Evolutionary conservation across 1,139 yeast species (phyloP).

Genomic region (Groenewaldozyma auringiensis): DNA sequence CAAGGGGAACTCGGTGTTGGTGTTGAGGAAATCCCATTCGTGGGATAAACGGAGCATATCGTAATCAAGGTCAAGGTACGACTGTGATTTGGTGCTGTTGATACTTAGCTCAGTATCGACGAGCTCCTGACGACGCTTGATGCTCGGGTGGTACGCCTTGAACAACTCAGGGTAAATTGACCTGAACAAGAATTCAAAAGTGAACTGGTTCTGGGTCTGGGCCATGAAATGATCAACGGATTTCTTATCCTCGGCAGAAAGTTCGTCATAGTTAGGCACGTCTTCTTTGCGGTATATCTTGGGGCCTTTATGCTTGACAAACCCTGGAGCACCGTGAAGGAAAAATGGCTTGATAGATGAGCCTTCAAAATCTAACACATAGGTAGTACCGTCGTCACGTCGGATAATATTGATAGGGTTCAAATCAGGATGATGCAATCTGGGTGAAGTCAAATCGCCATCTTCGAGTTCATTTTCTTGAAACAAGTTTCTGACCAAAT

Average conservation of each 20-base stretch:
- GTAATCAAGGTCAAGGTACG: slow-evolving; percentile 63
- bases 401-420: slow-evolving; percentile 79
- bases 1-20: slow-evolving; percentile 44
- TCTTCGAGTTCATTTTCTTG: slow-evolving; percentile 30
- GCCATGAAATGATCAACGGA: slow-evolving; percentile 80
- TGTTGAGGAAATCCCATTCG: slow-evolving; percentile 39
- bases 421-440: slow-evolving; percentile 72
- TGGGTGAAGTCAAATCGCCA: slow-evolving; percentile 54
- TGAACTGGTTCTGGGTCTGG: slow-evolving; percentile 82
- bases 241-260: slow-evolving; percentile 65
- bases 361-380: slow-evolving; percentile 75
- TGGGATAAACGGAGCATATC: slow-evolving; percentile 68
- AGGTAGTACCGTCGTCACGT: slow-evolving; percentile 29
- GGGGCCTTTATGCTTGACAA: slow-evolving; percentile 80
- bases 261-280: slow-evolving; percentile 56
- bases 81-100: slow-evolving; percentile 48
- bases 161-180: slow-evolving; percentile 42
- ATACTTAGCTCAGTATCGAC: slow-evolving; percentile 50
- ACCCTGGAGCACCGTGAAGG: slow-evolving; percentile 69
- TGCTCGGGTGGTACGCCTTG: slow-evolving; percentile 44
- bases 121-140: slow-evolving; percentile 34
- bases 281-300: slow-evolving; percentile 74
- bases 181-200: slow-evolving; percentile 76
- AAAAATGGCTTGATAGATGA: slow-evolving; percentile 73
- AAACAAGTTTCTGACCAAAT: slow-evolving; percentile 40